Evolutionary conservation across 2,329 filamentous ascomycete genomes (phyloP), one percentile per base, ranked within the genome.

Genomic region (Colletotrichum nymphaeae): DNA sequence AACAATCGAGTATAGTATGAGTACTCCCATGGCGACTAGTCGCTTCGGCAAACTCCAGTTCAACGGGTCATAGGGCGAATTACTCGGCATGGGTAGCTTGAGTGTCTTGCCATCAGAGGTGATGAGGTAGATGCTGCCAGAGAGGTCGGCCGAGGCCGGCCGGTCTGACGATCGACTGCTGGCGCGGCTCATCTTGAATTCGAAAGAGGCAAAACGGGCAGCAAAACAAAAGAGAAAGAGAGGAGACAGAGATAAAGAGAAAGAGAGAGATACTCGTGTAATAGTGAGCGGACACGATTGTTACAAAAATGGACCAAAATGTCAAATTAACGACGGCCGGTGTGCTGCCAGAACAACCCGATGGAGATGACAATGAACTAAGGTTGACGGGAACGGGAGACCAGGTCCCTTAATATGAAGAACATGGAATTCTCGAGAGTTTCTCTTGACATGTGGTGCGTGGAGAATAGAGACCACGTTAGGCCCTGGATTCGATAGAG

Each of bases 111-210:
- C 81, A 63, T 79, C 78, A 5, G 78, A 78, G 7, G 79, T 77
- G 69, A 82, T 81, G 55, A 82, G 78, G 63, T 77, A 82, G 30
- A 82, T 79, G 68, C 77, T 79, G 35, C 78, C 78, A 5, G 76
- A 60, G 11, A 78, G 55, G 37, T 78, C 76, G 59, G 68, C 64
- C 30, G 69, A 65, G 12, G 49, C 64, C 28, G 74, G 64, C 4
- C 71, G 71, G n/a, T 53, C n/a, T 9, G 8, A 24, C 8, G 24
- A 7, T 28, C 30, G 49, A 3, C 49, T 37, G 46, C 37, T 49
- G 7, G 42, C 19, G 19, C 59, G 70, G 24, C 57, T 65, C 70
- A 64, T 70, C 11, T 5, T 49, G 55, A 16, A 14, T 22, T 6
- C 35, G 19, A 46, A 19, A 56, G 6, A 49, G n/a, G n/a, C 4